Percentiles rank a stretch among this genome's conserved stretches.
These are phyloP conservation scores for Heliocybe sulcata DNA, from an alignment of 1,284 basidiomycete genomes.

Conservation along the genomic window DNA sequence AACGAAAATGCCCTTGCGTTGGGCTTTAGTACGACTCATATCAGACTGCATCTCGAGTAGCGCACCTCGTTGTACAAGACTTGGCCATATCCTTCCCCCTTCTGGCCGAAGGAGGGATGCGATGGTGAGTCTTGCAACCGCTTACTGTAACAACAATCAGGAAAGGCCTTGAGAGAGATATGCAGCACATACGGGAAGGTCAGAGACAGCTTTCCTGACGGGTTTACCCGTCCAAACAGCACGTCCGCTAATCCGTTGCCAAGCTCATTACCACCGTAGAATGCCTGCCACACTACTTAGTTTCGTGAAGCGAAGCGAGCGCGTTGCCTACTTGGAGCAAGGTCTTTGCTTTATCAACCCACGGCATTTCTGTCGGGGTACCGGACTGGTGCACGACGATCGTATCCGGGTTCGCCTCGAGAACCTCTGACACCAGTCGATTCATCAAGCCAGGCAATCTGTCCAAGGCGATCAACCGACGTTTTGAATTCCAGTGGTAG, in stretches of 20 bases:
- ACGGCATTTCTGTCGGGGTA: conserved; percentile 43
- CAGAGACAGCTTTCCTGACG: conserved; percentile 39
- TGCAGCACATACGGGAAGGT: conserved; percentile 34
- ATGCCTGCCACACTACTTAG: conserved; percentile 24
- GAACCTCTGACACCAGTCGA: conserved; percentile 40
- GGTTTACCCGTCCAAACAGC: conserved; percentile 46
- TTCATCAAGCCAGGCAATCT: conserved; percentile 41
- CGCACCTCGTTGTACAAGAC: conserved; percentile 34
- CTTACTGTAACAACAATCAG: conserved; percentile 17
- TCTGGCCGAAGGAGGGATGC: conserved; percentile 31
- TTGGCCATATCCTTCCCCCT: conserved; percentile 30
- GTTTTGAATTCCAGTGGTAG: not conserved
- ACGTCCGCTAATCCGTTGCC: conserved; percentile 47
- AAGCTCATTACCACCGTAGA: conserved; percentile 50
- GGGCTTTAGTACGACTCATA: not conserved
- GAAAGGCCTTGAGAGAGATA: not conserved
- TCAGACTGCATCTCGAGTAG: conserved; percentile 1
- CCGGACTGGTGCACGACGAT: conserved; percentile 49
- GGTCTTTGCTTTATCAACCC: conserved; percentile 36
- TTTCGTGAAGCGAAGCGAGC: not conserved
- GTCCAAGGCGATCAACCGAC: not conserved
- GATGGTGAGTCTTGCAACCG: conserved; percentile 35
- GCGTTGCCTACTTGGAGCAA: conserved; percentile 32
- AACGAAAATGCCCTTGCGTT: conserved; percentile 31
- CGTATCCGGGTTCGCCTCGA: conserved; percentile 39